These are phyloP conservation scores for Zalaria sp. DNA, from an alignment of 2,329 filamentous ascomycete genomes.

Conservation along the genomic window DNA sequence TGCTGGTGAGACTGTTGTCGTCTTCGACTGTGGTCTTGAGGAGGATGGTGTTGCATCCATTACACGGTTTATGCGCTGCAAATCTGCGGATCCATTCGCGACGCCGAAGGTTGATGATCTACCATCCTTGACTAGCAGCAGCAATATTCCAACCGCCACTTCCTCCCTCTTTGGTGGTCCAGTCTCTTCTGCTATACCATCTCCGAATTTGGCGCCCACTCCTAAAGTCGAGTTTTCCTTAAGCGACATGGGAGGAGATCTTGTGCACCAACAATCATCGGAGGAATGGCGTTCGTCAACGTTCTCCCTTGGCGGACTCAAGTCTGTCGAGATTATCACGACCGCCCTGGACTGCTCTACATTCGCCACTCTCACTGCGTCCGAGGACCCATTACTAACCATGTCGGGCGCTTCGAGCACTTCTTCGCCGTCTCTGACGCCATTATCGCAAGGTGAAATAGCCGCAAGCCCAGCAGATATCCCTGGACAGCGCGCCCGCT, in stretches of 20 bases:
- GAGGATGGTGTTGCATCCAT: constrained; percentile 40
- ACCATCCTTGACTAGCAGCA: constrained; percentile 13
- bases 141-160: constrained; percentile 11
- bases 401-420: constrained; percentile 39
- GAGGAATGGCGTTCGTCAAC: constrained; percentile 55
- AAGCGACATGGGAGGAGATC: constrained; percentile 1
- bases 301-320: constrained; percentile 47
- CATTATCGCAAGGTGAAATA: constrained; percentile 31
- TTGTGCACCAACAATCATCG: constrained; percentile 15
- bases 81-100: constrained; percentile 17
- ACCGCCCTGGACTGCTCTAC: constrained; percentile 61
- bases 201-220: constrained; percentile 7
- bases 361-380: constrained; percentile 53
- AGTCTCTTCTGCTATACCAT: constrained; percentile 19
- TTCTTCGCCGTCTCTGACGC: constrained; percentile 41
- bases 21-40: constrained; percentile 59
- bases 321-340: constrained; percentile 50
- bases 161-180: constrained; percentile 39
- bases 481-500: constrained; percentile 70
- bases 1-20: constrained; percentile 62
- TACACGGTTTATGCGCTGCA: constrained; percentile 44
- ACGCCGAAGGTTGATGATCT: constrained; percentile 7
- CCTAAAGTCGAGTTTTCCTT: not conserved
- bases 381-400: constrained; percentile 62
- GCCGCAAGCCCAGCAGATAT: constrained; percentile 44